Evolutionary conservation across 106 monocot genomes (phyloP), one percentile per base, ranked within the genome.

Genomic region (Agapanthus africanus): DNA sequence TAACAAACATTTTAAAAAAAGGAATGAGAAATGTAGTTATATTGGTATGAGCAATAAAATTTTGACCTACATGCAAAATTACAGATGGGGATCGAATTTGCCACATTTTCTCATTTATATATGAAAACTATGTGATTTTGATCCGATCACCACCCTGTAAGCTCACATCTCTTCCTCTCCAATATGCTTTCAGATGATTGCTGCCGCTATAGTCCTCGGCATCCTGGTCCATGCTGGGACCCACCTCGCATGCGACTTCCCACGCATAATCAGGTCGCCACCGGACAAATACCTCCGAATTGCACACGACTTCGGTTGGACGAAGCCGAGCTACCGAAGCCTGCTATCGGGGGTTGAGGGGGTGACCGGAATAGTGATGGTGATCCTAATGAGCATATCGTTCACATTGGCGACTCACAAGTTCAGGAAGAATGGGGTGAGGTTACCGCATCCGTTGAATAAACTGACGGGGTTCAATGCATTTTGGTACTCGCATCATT

Each of bases 231-330:
- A 93, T 67, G 93, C 89, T 0, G 93, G 89, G 34, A 89, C 76
- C 75, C 93, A 93, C 73, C 67, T 93, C 19, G 68, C 84, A 3
- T 93, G 93, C 74, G 93, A 93, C 63, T 93, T 93, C 73, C 89
- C 89, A 13, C 73, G 88, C 6, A 32, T 89, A 22, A 78, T 89
- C 71, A 28, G 62, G 37, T 28, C 93, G 0, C 40, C 77, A 21
- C 83, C 93, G 30, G 80, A 40, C 60, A 38, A 76, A 46, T 84
- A 84, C 74, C 9, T 1, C 31, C 34, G 54, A 50, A 65, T 88
- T 22, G 65, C 73, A 6, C 19, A 21, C 3, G 79, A 88, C 67
- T 86, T 93, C 64, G 93, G 93, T 18, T 6, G 39, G 37, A 34
- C 50, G 50, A 81, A 71, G 71, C 93, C 93, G 2, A 84, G 81